These are phyloP conservation scores for Termitomyces eurrhizus DNA, from an alignment of 768 basidiomycete species.

Conservation along the genomic window DNA sequence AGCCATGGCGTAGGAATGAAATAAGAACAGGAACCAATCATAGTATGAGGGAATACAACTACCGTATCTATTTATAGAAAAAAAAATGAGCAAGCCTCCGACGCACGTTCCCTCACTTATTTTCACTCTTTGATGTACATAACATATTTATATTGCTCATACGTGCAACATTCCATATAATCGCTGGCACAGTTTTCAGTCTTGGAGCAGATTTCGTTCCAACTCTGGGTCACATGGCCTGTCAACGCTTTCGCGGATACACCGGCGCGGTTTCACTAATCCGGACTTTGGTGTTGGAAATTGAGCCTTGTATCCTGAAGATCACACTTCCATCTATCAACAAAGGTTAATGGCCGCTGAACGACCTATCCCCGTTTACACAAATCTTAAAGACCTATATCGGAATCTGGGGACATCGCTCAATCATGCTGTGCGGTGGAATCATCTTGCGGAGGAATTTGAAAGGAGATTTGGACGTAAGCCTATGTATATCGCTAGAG, in stretches of 20 bases:
- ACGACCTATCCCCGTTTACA: constrained; percentile 59
- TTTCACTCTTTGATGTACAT: not conserved
- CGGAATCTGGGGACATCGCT: constrained; percentile 49
- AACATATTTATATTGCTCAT: too few relatives aligned
- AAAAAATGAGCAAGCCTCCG: not conserved
- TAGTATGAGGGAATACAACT: not conserved
- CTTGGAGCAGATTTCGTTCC: not conserved
- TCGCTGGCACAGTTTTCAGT: not conserved
- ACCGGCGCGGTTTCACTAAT: not conserved
- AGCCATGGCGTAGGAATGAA: not conserved
- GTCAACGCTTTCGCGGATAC: not conserved
- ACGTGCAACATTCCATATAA: not conserved
- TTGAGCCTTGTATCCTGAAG: not conserved
- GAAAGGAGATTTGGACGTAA: constrained; percentile 58
- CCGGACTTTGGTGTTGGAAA: too few relatives aligned
- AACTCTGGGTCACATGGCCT: constrained; percentile 1
- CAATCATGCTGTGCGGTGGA: constrained; percentile 58
- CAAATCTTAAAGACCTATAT: constrained; percentile 53
- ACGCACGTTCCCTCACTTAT: not conserved
- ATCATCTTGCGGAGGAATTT: constrained; percentile 58
- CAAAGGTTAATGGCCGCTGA: constrained; percentile 44
- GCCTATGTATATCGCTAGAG: constrained; percentile 68
- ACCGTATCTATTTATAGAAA: not conserved
- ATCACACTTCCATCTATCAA: not conserved
- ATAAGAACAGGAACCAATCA: constrained; percentile 1